Evolutionary conservation across 805 yeast species (phyloP), one percentile per base, ranked within the genome.

Genomic region (Wickerhamomyces chambardii): DNA sequence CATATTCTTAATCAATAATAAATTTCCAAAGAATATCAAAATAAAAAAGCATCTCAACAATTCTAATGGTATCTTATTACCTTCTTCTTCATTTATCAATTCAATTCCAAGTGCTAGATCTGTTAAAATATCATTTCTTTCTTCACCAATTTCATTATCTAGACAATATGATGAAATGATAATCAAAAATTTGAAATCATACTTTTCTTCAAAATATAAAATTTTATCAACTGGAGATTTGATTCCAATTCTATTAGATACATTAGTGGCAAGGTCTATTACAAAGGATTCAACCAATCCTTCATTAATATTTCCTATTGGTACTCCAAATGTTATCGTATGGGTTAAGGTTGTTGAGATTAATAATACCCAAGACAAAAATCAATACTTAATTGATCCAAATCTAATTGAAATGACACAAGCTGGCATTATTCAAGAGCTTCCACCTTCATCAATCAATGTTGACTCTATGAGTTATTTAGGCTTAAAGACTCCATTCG

Each of bases 191-290:
- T 58, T 85, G 44, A 73, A 82, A 51, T 46, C 68, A 0, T 69
- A 74, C 38, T 83, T 90, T 47, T 81, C 80, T 42, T 50, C 60
- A 1, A 61, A 64, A 18, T 56, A 66, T 21, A 70, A 94, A 37
- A 63, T 85, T 3, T 73, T 89, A 1, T 61, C 64, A 15, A 53
- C 64, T n/a, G 77, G 73, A 26, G 95, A 86, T 49, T 50, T 78
- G 28, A 70, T 92, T 32, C 89, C 95, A 0, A 75, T 92, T 3
- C 70, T 84, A 0, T 70, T 90, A 29, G 95, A 90, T 51, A 66
- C 85, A 0, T 50, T 73, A 3, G 51, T 83, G 17, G 78, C 94
- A 0, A 67, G 67, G 41, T 66, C 84, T 2, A 48, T 80, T n/a
- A 44, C 50, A n/a, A 39, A 28, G 3, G 31, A 44, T 15, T 25